Evolutionary conservation across 805 yeast species (phyloP), one percentile per base, ranked within the genome.

Genomic region (Ogataea ramenticola): DNA sequence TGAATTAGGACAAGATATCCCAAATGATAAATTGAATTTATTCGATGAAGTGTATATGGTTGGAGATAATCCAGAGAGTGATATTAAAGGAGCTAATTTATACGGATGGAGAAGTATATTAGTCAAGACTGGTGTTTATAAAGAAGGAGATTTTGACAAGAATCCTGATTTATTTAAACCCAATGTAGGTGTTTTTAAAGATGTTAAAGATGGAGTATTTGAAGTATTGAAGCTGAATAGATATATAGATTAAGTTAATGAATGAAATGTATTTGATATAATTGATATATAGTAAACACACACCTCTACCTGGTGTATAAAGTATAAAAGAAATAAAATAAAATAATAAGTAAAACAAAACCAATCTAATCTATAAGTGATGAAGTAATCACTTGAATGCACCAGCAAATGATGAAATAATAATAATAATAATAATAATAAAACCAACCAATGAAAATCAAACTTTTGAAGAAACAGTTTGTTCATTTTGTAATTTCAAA

Each of bases 31-130:
- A 2, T 53, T 73, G 0, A 11, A 32, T 8, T 79, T 76, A n/a
- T 70, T 84, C 53, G 66, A 69, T 32, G 63, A 73, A n/a, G 83
- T 93, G 2, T 90, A 73, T 65, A 93, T 93, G 99, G 87, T 93
- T 31, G 99, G 99, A 26, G 99, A 93, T 64, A 93, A 93, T 61
- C 98, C 97, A 4, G 93, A 82, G 26, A 78, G 89, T 41, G 99
- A 93, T 60, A 93, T 93, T 43, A 72, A 74, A 44, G 99, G 99
- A 0, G 99, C 96, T 6, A 82, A 84, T 53, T 67, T 69, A 41
- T 80, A 82, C 58, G 96, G 96, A 3, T 93, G 98, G 98, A 79
- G 83, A 40, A 80, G 93, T 12, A 75, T 88, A 32, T 72, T 93
- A 38, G 87, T 93, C 22, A 71, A 81, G 49, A 86, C 97, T 0